Evolutionary conservation across 352 stramenopile genomes (phyloP).

Genomic region (Pythium sukuiense): DNA sequence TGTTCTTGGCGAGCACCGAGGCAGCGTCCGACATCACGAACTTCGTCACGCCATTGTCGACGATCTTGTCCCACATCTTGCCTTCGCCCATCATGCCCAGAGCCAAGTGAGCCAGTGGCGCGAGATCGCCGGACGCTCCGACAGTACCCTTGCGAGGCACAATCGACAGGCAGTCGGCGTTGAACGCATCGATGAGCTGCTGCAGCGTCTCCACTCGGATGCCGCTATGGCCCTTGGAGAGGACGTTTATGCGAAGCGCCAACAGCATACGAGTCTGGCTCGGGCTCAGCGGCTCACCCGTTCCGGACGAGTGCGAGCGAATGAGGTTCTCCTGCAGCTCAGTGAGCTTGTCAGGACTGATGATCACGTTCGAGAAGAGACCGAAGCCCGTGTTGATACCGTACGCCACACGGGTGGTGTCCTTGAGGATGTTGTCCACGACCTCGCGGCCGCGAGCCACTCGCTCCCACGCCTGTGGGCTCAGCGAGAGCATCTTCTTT

Average conservation of each 20-base stretch:
- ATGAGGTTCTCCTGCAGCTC: slow-evolving; percentile 88
- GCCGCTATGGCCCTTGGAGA: slow-evolving; percentile 87
- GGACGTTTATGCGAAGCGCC: slow-evolving; percentile 86
- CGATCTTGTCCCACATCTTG: slow-evolving; percentile 82
- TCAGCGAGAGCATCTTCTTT: slow-evolving; percentile 56
- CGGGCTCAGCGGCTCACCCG: slow-evolving; percentile 71
- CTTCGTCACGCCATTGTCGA: slow-evolving; percentile 32
- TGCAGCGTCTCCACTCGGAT: slow-evolving; percentile 78
- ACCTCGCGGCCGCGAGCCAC: slow-evolving; percentile 72
- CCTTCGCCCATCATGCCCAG: slow-evolving; percentile 90
- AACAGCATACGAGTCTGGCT: slow-evolving; percentile 86
- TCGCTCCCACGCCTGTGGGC: slow-evolving; percentile 67
- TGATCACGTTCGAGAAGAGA: slow-evolving; percentile 90
- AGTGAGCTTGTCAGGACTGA: slow-evolving; percentile 79
- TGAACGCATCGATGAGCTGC: slow-evolving; percentile 84
- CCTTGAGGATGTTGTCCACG: slow-evolving; percentile 87
- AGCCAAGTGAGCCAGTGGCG: slow-evolving; percentile 83
- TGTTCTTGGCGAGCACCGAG: slow-evolving; percentile 70
- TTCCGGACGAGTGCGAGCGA: slow-evolving; percentile 77
- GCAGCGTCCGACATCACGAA: slow-evolving; percentile 61
- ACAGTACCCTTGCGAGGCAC: slow-evolving; percentile 86
- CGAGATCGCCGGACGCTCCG: slow-evolving; percentile 86
- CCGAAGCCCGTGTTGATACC: slow-evolving; percentile 93
- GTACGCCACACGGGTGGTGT: slow-evolving; percentile 79
- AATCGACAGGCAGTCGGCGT: slow-evolving; percentile 82